These are phyloP conservation scores for Cryoendolithus antarcticus DNA, from an alignment of 2,329 filamentous ascomycete genomes.

Conservation along the genomic window DNA sequence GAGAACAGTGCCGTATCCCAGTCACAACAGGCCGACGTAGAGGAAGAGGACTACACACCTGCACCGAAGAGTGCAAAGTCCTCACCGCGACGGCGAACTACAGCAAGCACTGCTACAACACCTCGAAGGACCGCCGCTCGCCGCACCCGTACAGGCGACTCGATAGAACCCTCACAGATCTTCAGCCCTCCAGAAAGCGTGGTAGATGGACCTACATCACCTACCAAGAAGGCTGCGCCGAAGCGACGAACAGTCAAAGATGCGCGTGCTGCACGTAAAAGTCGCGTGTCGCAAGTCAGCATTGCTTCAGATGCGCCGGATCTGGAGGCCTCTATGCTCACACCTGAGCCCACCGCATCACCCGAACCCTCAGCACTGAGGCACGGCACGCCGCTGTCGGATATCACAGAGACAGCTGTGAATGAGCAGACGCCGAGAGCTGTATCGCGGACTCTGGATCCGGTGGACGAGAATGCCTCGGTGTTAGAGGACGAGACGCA, in stretches of 20 bases:
- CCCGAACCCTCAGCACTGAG: constrained; percentile 21
- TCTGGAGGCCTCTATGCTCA: constrained; percentile 28
- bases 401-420: constrained; percentile 57
- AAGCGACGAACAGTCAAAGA: constrained; percentile 53
- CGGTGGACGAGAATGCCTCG: constrained; percentile 8
- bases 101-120: constrained; percentile 37
- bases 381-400: constrained; percentile 51
- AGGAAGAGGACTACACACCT: constrained; percentile 72
- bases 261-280: constrained; percentile 30
- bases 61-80: constrained; percentile 50
- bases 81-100: constrained; percentile 40
- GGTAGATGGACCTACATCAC: constrained; percentile 39
- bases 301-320: constrained; percentile 27
- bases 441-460: constrained; percentile 7
- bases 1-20: constrained; percentile 48
- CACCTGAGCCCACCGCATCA: constrained; percentile 35
- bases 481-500: constrained; percentile 8
- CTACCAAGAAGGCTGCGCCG: constrained; percentile 46
- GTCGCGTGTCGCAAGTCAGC: constrained; percentile 25
- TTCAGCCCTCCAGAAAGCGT: constrained; percentile 45
- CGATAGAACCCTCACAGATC: constrained; percentile 47
- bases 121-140: constrained; percentile 30
- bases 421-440: constrained; percentile 45
- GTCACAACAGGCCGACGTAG: constrained; percentile 43
- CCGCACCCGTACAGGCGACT: constrained; percentile 35